Conservation (phyloP, 78 protist genomes). For the Fonticula alba region DNA sequence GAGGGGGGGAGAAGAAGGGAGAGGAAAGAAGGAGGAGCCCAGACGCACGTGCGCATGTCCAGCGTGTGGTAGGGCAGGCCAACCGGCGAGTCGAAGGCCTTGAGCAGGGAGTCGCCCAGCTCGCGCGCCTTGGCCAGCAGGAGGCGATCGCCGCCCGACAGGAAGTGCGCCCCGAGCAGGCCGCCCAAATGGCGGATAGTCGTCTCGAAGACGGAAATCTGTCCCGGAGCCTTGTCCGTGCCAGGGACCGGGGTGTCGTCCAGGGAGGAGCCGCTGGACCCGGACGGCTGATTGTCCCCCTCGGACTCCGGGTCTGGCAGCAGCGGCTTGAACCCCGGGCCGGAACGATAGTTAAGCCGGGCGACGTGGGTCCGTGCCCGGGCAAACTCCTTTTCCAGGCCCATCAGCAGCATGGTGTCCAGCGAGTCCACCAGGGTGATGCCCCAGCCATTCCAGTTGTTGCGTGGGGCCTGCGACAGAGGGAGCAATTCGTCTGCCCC, state of each 20-base stretch:
- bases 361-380: slow-evolving; percentile 4
- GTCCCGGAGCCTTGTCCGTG: too few relatives aligned
- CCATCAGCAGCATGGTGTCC: slow-evolving; percentile 45
- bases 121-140: slow-evolving; percentile 12
- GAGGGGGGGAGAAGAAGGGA: too few relatives aligned
- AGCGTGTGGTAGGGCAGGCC: slow-evolving; percentile 30
- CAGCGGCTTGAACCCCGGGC: too few relatives aligned
- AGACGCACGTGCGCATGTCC: slow-evolving; percentile 1
- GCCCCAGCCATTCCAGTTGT: slow-evolving; percentile 23
- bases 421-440: slow-evolving; percentile 43
- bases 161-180: slow-evolving; percentile 33
- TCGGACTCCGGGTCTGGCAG: too few relatives aligned
- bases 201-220: slow-evolving; percentile 44
- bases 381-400: slow-evolving; percentile 14
- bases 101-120: slow-evolving; percentile 24
- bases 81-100: slow-evolving; percentile 21
- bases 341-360: too few relatives aligned
- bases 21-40: neutral
- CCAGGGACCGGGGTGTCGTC: too few relatives aligned
- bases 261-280: too few relatives aligned
- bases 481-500: too few relatives aligned
- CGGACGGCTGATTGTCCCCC: too few relatives aligned
- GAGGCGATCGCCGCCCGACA: slow-evolving; percentile 17
- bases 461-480: too few relatives aligned
- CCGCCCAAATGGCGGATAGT: slow-evolving; percentile 59